Percentiles rank a stretch among this genome's conserved stretches.
Evolutionary conservation across 805 yeast genomes (phyloP).

Genomic region (Sugiyamaella lignohabitans): DNA sequence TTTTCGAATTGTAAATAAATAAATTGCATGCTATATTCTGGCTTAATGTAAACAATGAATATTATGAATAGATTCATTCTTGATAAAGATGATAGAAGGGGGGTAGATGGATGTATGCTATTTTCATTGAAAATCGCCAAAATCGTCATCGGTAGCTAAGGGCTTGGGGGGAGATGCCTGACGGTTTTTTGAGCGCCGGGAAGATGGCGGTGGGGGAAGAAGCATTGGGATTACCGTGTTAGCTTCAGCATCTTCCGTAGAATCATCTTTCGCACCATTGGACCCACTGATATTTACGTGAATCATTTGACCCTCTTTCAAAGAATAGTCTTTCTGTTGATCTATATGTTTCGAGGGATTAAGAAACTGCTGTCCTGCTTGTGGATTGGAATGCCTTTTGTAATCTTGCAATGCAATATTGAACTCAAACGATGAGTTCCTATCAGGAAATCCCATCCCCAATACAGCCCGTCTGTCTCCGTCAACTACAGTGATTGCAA

Average conservation of each 20-base stretch:
- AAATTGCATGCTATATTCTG: background rate
- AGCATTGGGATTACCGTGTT: conserved; percentile 16
- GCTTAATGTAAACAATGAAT: conserved; percentile 7
- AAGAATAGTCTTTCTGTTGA: conserved; percentile 21
- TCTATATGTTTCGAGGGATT: background rate
- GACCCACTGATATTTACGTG: conserved; percentile 15
- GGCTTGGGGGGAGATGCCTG: background rate
- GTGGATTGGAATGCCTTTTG: conserved; percentile 19
- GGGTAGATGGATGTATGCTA: background rate
- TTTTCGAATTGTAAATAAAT: background rate
- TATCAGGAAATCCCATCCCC: conserved; percentile 38
- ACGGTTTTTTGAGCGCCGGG: conserved; percentile 4
- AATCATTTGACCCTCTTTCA: conserved; percentile 25
- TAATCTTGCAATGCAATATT: conserved; percentile 34
- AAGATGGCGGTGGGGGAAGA: conserved; percentile 27
- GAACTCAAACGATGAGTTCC: conserved; percentile 33
- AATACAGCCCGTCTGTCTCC: conserved; percentile 33
- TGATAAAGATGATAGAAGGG: background rate
- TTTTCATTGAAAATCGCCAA: conserved; percentile 31
- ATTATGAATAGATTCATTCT: too few species aligned
- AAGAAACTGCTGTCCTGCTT: background rate
- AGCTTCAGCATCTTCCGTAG: conserved; percentile 3
- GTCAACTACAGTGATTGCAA: conserved; percentile 32
- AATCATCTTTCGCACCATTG: conserved; percentile 2
- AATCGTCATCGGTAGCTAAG: conserved; percentile 29